Conservation (phyloP, 2,329 filamentous ascomycete species). For the Aschersonia sp. region DNA sequence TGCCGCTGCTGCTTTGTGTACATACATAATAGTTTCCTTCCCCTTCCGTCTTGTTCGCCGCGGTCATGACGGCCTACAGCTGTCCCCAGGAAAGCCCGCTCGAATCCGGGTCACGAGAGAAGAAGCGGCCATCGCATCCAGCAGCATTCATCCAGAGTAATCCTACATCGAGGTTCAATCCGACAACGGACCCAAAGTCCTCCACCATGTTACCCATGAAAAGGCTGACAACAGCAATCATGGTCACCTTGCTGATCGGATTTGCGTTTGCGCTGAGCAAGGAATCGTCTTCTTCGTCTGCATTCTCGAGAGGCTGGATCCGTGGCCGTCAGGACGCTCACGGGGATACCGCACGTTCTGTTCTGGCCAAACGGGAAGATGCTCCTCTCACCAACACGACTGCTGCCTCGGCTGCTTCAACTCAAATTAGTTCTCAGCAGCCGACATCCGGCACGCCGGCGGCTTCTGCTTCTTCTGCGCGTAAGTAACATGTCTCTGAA, state of each 20-base stretch:
- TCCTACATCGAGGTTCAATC: too few species aligned
- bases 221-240: slow-evolving; percentile 5
- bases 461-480: neutral
- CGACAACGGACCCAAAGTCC: neutral
- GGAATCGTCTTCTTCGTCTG: neutral
- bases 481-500: neutral
- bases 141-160: too few species aligned
- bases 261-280: slow-evolving; percentile 8
- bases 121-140: too few species aligned
- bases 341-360: neutral
- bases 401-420: neutral
- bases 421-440: neutral
- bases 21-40: too few species aligned
- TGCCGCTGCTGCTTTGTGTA: too few species aligned
- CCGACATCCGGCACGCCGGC: neutral
- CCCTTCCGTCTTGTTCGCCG: too few species aligned
- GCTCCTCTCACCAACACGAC: slow-evolving; percentile 1
- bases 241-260: slow-evolving; percentile 13
- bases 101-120: too few species aligned
- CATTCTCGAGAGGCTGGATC: slow-evolving; percentile 1
- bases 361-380: slow-evolving; percentile 2
- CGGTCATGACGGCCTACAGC: too few species aligned
- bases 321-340: neutral
- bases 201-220: neutral
- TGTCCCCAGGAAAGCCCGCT: too few species aligned